Percentiles rank a stretch among this genome's conserved stretches.
These are phyloP conservation scores for Pelargonium fulgidum DNA, from an alignment of 441 rosid species.

Conservation along the genomic window DNA sequence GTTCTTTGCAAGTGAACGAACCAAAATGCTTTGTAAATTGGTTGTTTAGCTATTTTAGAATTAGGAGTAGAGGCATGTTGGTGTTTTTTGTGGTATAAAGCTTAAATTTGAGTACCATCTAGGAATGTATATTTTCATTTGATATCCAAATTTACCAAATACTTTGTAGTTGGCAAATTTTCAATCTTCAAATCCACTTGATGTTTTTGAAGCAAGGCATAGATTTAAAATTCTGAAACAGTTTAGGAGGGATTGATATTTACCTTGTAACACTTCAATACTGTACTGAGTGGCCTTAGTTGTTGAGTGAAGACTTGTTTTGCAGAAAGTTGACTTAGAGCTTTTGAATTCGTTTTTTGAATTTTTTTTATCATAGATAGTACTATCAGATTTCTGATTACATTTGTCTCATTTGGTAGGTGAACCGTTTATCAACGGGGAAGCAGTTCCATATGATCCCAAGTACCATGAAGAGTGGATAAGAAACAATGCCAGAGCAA, in stretches of 20 bases:
- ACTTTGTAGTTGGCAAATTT: no score
- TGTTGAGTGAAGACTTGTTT: slow-evolving; percentile 1
- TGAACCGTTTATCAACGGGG: slow-evolving; percentile 88
- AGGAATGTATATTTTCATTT: no score
- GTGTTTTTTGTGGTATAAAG: no score
- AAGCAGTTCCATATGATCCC: slow-evolving; percentile 91
- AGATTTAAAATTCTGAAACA: neutral
- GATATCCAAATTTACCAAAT: no score
- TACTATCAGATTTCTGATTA: slow-evolving; percentile 6
- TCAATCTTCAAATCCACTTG: no score
- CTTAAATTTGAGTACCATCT: no score
- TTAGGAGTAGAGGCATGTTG: no score
- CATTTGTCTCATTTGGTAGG: slow-evolving; percentile 35
- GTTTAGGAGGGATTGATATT: neutral
- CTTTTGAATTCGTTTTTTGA: neutral
- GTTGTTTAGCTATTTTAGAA: no score
- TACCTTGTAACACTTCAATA: neutral
- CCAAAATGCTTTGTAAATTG: no score
- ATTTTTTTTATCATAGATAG: neutral
- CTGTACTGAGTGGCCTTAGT: neutral
- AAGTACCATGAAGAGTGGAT: slow-evolving; percentile 95
- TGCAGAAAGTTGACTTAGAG: neutral
- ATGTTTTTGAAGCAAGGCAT: neutral
- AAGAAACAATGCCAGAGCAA: slow-evolving; percentile 77
- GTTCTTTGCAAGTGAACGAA: no score